Conservation (phyloP, 441 rosid genomes). For the Iberis amara region DNA sequence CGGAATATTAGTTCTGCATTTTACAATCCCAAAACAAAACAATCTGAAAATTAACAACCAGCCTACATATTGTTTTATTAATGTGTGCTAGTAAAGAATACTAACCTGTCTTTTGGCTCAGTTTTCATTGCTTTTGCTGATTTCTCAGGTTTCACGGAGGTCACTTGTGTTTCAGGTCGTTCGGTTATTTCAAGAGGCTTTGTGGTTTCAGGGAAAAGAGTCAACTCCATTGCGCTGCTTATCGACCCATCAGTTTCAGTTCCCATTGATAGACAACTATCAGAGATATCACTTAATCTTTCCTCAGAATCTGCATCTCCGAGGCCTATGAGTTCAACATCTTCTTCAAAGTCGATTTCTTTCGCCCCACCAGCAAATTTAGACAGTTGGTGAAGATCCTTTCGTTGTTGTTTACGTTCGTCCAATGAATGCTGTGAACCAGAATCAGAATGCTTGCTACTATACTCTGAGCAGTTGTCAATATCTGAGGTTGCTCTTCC, state of each 20-base stretch:
- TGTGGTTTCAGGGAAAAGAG: constrained; percentile 66
- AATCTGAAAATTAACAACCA: constrained; percentile 1
- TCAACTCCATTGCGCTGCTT: constrained; percentile 58
- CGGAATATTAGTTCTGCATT: constrained; percentile 38
- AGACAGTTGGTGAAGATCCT: constrained; percentile 31
- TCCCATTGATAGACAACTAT: constrained; percentile 84
- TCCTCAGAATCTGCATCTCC: constrained; percentile 75
- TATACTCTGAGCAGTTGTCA: constrained; percentile 48
- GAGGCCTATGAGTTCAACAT: constrained; percentile 67
- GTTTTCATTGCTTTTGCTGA: constrained; percentile 32
- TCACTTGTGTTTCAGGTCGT: constrained; percentile 19
- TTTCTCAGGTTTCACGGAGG: constrained; percentile 25
- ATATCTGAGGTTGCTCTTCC: constrained; percentile 44
- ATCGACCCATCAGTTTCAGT: constrained; percentile 82
- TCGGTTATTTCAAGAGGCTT: constrained; percentile 32
- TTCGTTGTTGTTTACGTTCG: constrained; percentile 37
- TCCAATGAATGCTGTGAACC: constrained; percentile 55
- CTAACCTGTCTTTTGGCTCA: constrained; percentile 47
- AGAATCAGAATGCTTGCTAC: constrained; percentile 65
- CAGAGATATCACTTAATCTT: constrained; percentile 93
- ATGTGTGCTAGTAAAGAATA: constrained; percentile 10
- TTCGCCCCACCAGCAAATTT: constrained; percentile 34
- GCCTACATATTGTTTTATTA: neutral
- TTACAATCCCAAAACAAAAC: constrained; percentile 10
- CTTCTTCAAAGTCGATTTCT: constrained; percentile 43